These are phyloP conservation scores for Debaryomyces subglobosus DNA, from an alignment of 1,139 yeast species.

Conservation along the genomic window DNA sequence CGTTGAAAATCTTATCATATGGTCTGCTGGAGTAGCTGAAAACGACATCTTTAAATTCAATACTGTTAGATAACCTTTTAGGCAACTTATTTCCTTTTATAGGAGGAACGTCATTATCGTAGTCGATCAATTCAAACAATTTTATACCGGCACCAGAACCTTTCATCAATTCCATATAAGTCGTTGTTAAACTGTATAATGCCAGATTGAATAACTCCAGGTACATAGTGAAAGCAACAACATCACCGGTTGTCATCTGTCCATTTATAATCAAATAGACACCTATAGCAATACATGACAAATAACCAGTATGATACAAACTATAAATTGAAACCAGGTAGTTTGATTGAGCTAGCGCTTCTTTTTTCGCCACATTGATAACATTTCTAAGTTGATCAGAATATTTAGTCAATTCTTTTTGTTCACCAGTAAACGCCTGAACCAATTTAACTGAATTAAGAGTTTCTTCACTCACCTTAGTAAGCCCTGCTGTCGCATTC, in stretches of 20 bases:
- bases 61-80: conserved; percentile 53
- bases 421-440: conserved; percentile 52
- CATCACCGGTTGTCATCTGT: conserved; percentile 51
- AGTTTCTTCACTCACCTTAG: conserved; percentile 51
- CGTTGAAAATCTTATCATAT: conserved; percentile 67
- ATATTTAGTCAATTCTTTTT: conserved; percentile 45
- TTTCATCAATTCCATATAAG: conserved; percentile 58
- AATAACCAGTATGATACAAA: conserved; percentile 49
- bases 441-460: conserved; percentile 47
- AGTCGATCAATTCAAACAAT: conserved; percentile 49
- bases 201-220: conserved; percentile 54
- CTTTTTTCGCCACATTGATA: conserved; percentile 46
- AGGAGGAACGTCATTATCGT: conserved; percentile 47
- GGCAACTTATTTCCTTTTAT: conserved; percentile 44
- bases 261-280: conserved; percentile 47
- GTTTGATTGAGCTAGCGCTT: conserved; percentile 52
- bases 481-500: conserved; percentile 51
- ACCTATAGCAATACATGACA: conserved; percentile 50
- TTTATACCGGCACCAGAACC: conserved; percentile 59
- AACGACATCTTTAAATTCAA: conserved; percentile 65
- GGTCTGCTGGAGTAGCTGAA: conserved; percentile 90
- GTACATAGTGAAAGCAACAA: conserved; percentile 53
- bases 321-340: conserved; percentile 49
- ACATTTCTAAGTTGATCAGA: conserved; percentile 45
- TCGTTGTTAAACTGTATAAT: conserved; percentile 50